Base-by-base conservation (phyloP, 179 eudicot species). In the Gypsophila paniculata region DNA sequence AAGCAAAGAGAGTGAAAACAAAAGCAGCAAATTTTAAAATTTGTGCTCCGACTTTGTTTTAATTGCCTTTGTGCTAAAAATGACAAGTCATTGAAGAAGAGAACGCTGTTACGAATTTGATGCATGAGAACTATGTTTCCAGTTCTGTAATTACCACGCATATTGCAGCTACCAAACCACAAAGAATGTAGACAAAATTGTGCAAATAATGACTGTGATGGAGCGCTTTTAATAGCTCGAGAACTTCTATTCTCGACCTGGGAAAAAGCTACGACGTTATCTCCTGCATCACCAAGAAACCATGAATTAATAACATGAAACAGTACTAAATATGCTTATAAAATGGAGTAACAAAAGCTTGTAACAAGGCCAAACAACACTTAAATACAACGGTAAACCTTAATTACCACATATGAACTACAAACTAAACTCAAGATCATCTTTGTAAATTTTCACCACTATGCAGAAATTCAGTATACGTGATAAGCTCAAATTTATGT, bases 131-230 rank as follows among this genome's bases (percentile, higher is more conserved):
- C 55, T 29, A 72, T 69, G 65, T 72, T 53, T 26, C 11, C 17
- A 32, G 5, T 44, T 65, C 10, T 39, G 72, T 38, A 32, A 76
- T 71, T 88, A 95, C 99, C 99, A 36, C 97, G 96, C 77, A 95
- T 88, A 71, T 86, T 95, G 90, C 99, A 92, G 82, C 86, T 86
- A 26, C 97, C 95, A 76, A 95, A 86, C 97, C 99, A 95, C 72
- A 95, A 84, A 53, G 96, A 83, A 67, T 90, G 95, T 42, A 92
- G 76, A 81, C 99, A 92, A 80, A 91, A 92, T 77, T 88, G 95
- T n/a, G 96, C 87, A 87, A 94, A 94, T 55, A 94, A 86, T 54
- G 97, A 92, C 44, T 82, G 83, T 34, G 80, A 81, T 8, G 91
- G 97, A 44, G 97, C 97, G 72, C 97, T 95, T 86, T 95, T 92